These are phyloP conservation scores for Ceratocystis colombiana DNA, from an alignment of 2,329 filamentous ascomycete species.

Conservation along the genomic window DNA sequence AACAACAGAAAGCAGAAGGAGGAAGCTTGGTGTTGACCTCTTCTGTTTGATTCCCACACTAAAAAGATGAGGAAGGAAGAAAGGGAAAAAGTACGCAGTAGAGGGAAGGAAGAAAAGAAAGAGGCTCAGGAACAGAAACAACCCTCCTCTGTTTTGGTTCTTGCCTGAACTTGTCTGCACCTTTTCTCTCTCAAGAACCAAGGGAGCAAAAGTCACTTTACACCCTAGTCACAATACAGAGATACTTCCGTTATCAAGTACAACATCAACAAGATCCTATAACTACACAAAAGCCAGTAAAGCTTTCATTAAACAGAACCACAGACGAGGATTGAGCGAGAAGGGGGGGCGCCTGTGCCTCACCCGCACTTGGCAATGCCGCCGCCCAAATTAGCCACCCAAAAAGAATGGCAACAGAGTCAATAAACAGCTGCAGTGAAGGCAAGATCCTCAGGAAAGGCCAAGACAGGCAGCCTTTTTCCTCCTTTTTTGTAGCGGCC, in stretches of 20 bases:
- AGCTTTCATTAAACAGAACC: not conserved
- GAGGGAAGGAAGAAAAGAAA: slow-evolving; percentile 5
- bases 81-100: not conserved
- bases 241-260: not conserved
- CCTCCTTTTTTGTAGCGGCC: not conserved
- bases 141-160: not conserved
- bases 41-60: not conserved
- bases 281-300: not conserved
- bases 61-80: not conserved
- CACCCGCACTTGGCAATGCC: slow-evolving; percentile 8
- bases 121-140: not conserved
- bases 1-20: not conserved
- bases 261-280: not conserved
- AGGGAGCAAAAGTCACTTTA: not conserved
- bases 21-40: not conserved
- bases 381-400: slow-evolving; percentile 1
- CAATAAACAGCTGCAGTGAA: too few species aligned
- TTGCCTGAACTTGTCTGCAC: not conserved
- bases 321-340: slow-evolving; percentile 4
- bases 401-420: not conserved
- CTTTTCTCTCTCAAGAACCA: not conserved
- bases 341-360: slow-evolving; percentile 7
- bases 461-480: not conserved
- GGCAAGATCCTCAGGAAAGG: not conserved
- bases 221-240: not conserved